Base-by-base conservation (phyloP, 495 filamentous ascomycete species). In the Hypoxylon cercidicola region DNA sequence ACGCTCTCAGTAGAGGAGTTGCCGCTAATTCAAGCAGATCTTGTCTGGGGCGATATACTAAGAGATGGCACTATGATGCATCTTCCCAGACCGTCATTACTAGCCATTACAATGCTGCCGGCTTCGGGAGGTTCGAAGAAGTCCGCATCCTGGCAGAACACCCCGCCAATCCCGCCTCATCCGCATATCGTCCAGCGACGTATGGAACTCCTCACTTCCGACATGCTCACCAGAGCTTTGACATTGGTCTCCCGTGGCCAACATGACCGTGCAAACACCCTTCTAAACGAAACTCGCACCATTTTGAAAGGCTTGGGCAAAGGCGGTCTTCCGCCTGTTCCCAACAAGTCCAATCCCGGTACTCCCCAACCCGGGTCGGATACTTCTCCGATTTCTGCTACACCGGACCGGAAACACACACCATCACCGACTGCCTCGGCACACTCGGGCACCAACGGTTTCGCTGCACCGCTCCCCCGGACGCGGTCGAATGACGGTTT, bases 101-200 rank as follows among this genome's bases (percentile, higher is more conserved):
- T 99, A n/a, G 92, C 95, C 30, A 99, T 99, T 64, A 98, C 95
- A 16, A 97, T 99, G 90, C 84, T 99, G n/a, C 95, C 95, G 3
- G 83, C 91, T 1, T 79, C 82, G 20, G 79, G 85, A 5, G 86
- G 80, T 46, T 74, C 80, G 68, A 92, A 88, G 73, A 86, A 87
- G 74, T 73, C 69, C 23, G 80, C 81, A 61, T 56, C 75, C 40
- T 76, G 86, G 86, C 54, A 85, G 81, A 72, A 88, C 86, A 56
- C 92, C 39, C 93, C 93, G 20, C 91, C 93, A 8, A 98, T 99
- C 59, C 95, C 95, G 15, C 96, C 95, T 32, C 95, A 97, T 66
- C 95, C 95, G 3, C 90, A 90, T 51, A 92, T 99, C 54, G 96
- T 99, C 8, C 95, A 99, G 76, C 88, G 95, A 35, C 89, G 95